Conservation (phyloP, 1,139 yeast species). For the Blastobotrys illinoisensis region DNA sequence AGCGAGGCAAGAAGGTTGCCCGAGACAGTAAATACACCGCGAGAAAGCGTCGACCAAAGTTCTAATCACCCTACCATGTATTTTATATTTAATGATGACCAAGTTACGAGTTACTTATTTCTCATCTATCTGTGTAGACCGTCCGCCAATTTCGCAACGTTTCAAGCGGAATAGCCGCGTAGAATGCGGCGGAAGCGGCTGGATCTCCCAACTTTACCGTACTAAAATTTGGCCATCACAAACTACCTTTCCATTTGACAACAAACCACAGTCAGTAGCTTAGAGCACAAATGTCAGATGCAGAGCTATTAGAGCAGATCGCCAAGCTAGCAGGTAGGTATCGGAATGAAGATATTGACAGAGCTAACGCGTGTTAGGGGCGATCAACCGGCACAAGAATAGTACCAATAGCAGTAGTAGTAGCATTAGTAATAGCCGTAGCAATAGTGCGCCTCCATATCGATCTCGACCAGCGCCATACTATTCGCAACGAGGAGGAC, state of each 20-base stretch:
- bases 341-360: background rate
- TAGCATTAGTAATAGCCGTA: conserved; percentile 1
- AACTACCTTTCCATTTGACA: background rate
- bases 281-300: conserved; percentile 24
- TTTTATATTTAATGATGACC: conserved; percentile 1
- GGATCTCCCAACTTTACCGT: background rate
- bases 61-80: conserved; percentile 35
- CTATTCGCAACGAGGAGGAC: background rate
- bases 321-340: conserved; percentile 28
- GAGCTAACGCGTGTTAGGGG: conserved; percentile 19
- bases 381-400: conserved; percentile 30
- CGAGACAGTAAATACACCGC: conserved; percentile 90
- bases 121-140: no score
- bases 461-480: background rate
- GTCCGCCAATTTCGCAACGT: no score
- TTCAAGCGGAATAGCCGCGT: background rate
- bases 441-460: conserved; percentile 3
- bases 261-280: background rate
- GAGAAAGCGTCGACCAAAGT: conserved; percentile 82
- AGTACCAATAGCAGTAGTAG: conserved; percentile 4
- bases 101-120: background rate
- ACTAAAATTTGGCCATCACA: background rate
- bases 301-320: conserved; percentile 26
- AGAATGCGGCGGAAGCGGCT: background rate
- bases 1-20: conserved; percentile 86